Evolutionary conservation across 1,139 yeast species (phyloP), one percentile per base, ranked within the genome.

Genomic region (Groenewaldozyma auringiensis): DNA sequence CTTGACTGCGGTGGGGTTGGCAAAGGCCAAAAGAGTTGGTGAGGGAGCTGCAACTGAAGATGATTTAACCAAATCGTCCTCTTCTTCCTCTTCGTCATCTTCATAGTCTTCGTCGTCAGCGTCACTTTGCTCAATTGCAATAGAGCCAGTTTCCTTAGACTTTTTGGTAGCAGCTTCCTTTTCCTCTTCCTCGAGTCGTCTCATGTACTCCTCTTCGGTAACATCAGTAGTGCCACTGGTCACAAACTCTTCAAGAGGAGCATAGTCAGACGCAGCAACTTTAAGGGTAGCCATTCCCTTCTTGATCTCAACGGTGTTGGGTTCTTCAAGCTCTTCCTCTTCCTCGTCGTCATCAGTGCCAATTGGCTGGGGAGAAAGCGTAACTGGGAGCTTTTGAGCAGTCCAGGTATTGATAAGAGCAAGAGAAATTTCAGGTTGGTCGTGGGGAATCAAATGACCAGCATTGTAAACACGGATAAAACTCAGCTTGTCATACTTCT

Each of bases 341-440:
- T 25, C 29, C 6, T 11, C 29, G 11, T 25, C 29, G 11, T 25
- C 29, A 25, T 25, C 29, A 8, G 6, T 11, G 6, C 11, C 11
- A 25, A 25, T 25, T 25, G 29, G 29, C 29, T 8, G 6, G 8
- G 38, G 38, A 8, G 25, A 9, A 4, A 35, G n/a, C n/a, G 21
- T 35, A 4, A 11, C 20, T 8, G 38, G 38, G 6, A 35, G 22
- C n/a, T 16, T 20, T 20, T 35, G 38, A 20, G 25, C 20, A 11
- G 22, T 14, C 94, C 92, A 83, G 56, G 78, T 70, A 64, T 81
- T 81, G 45, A 83, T 71, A 80, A 83, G 76, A 42, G 72, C 78
- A 49, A 80, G 69, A 2, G 87, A 66, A 53, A 69, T 69, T 54
- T 69, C 75, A 20, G 88, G 86, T 62, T 79, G 83, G 60, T 83